Conservation (phyloP, 2,329 filamentous ascomycete species). For the Diaporthe capsici region DNA sequence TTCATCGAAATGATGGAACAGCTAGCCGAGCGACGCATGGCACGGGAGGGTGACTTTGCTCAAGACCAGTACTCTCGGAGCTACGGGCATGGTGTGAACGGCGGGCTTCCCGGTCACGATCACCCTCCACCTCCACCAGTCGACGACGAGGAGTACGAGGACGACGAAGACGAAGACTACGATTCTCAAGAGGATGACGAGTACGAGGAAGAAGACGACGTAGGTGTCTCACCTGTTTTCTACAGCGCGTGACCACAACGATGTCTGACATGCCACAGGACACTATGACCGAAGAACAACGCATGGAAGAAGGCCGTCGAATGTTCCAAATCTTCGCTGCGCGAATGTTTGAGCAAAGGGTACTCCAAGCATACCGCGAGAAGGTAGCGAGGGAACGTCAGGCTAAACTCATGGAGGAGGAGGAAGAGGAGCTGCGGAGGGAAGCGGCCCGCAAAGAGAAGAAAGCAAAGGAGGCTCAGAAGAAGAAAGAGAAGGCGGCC, state of each 20-base stretch:
- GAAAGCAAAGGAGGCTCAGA: constrained; percentile 93
- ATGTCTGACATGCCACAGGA: constrained; percentile 73
- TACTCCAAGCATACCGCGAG: constrained; percentile 96
- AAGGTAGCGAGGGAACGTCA: constrained; percentile 96
- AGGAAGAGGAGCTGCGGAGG: constrained; percentile 85
- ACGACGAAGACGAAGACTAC: constrained; percentile 70
- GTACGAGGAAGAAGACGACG: constrained; percentile 83
- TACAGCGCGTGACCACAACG: not conserved
- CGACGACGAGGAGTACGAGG: constrained; percentile 68
- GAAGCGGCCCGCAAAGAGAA: constrained; percentile 88
- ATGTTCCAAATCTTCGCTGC: constrained; percentile 99
- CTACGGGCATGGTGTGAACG: constrained; percentile 63
- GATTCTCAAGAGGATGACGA: constrained; percentile 72
- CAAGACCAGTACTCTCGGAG: constrained; percentile 62
- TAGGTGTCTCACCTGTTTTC: constrained; percentile 7
- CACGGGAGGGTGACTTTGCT: constrained; percentile 88
- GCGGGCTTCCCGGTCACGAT: constrained; percentile 73
- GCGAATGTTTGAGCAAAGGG: constrained; percentile 98
- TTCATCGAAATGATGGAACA: constrained; percentile 99
- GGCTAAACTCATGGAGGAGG: constrained; percentile 88
- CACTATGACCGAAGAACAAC: constrained; percentile 96
- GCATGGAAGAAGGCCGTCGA: constrained; percentile 96
- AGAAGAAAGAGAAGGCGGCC: constrained; percentile 93
- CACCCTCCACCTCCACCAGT: constrained; percentile 81
- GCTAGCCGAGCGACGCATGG: constrained; percentile 96